These are phyloP conservation scores for Zanthoxylum bungeanum DNA, from an alignment of 345 rosid genomes.

Conservation along the genomic window DNA sequence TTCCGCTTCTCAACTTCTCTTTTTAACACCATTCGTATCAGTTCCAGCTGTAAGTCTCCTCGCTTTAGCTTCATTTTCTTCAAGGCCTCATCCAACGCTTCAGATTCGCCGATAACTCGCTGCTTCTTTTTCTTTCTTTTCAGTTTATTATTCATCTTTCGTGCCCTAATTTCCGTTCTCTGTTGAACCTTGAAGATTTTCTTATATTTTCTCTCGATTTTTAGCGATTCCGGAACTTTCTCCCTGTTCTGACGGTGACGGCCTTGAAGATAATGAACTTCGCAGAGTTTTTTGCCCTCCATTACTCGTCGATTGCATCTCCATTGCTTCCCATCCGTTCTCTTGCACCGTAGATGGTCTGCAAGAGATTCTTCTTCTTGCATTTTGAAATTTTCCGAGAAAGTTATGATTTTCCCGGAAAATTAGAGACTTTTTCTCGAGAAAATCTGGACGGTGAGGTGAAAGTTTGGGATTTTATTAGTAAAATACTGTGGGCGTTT, in stretches of 20 bases:
- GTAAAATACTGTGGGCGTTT: not conserved
- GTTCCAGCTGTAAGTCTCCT: constrained; percentile 67
- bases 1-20: constrained; percentile 70
- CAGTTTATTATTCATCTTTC: constrained; percentile 29
- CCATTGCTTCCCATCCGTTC: constrained; percentile 96
- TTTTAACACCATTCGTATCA: constrained; percentile 80
- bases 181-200: constrained; percentile 15
- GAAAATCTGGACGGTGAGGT: constrained; percentile 6
- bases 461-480: not conserved
- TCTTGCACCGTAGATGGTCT: constrained; percentile 80
- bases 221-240: constrained; percentile 64
- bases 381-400: not conserved
- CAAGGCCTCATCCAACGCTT: constrained; percentile 41
- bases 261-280: constrained; percentile 69
- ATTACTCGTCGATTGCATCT: constrained; percentile 75
- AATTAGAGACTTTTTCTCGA: constrained; percentile 1
- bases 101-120: constrained; percentile 40
- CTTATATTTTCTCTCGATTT: constrained; percentile 43
- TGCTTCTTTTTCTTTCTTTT: constrained; percentile 27
- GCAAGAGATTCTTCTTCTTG: constrained; percentile 42
- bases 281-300: constrained; percentile 83
- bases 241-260: constrained; percentile 48
- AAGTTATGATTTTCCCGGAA: constrained; percentile 16
- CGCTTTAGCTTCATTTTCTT: constrained; percentile 64
- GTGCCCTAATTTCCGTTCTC: constrained; percentile 52